Percentiles rank a stretch among this genome's conserved stretches.
phyloP scores from a whole-genome alignment of 768 basidiomycete genomes.

The Myochromella boudieri region DNA sequence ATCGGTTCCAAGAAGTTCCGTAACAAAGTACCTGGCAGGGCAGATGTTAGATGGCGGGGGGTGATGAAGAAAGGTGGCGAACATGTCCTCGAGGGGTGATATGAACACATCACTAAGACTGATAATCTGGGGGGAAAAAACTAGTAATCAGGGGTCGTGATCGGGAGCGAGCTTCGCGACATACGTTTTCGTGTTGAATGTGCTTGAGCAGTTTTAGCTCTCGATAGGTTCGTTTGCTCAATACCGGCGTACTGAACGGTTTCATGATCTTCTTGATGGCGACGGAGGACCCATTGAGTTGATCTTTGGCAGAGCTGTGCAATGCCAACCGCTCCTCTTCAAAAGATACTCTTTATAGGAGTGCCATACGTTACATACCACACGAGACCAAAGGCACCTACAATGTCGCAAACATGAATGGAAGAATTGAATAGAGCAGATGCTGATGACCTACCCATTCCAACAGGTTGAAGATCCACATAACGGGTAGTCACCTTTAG shows the following conservation, averaged over 20 bases:
- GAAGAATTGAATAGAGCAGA: constrained; percentile 2
- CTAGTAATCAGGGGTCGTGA: neutral
- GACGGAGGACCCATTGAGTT: constrained; percentile 89
- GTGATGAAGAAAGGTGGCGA: constrained; percentile 27
- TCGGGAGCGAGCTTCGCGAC: constrained; percentile 22
- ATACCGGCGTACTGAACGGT: constrained; percentile 97
- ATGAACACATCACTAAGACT: constrained; percentile 99
- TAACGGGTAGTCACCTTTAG: constrained; percentile 93
- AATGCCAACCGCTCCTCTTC: constrained; percentile 6
- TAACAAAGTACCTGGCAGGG: constrained; percentile 88
- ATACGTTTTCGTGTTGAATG: constrained; percentile 95
- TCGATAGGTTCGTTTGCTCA: constrained; percentile 95
- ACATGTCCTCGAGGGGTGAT: constrained; percentile 98
- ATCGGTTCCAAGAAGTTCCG: constrained; percentile 97
- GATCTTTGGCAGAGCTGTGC: constrained; percentile 87
- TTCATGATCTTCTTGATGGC: constrained; percentile 99
- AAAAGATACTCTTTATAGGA: constrained; percentile 2
- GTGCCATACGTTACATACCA: constrained; percentile 55
- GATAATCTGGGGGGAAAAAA: constrained; percentile 72
- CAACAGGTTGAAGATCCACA: constrained; percentile 98
- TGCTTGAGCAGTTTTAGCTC: constrained; percentile 98
- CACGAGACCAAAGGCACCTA: constrained; percentile 96
- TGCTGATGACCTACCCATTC: constrained; percentile 78
- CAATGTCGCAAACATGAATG: constrained; percentile 17
- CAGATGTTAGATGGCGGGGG: constrained; percentile 4